A percentile compares a stretch with the other conserved stretches of the same genome.
Conservation (phyloP, 352 stramenopile species). For the Phytophthora quininea region DNA sequence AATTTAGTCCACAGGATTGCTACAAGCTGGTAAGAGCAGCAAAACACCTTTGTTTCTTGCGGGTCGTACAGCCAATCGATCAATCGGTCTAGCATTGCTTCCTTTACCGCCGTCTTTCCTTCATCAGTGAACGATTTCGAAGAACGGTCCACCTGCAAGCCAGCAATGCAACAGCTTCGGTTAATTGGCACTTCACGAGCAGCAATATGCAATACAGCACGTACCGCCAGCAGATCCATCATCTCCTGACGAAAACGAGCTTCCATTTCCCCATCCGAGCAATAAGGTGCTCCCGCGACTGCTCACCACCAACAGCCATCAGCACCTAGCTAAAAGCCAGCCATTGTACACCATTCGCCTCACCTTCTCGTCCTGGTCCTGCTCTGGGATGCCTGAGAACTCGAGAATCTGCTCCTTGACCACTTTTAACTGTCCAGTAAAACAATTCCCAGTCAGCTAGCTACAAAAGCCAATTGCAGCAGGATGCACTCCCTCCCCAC, state of each 20-base stretch:
- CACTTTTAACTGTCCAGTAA: conserved; percentile 58
- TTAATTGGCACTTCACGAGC: background rate
- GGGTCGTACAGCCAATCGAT: conserved; percentile 81
- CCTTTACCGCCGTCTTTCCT: conserved; percentile 62
- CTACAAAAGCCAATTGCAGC: background rate
- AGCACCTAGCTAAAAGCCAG: background rate
- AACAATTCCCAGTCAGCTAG: background rate
- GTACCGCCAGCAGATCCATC: conserved; percentile 80
- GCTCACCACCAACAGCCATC: conserved; percentile 7
- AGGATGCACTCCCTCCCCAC: conserved; percentile 6
- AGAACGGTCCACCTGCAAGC: conserved; percentile 75
- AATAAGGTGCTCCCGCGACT: conserved; percentile 65
- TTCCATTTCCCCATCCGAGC: conserved; percentile 76
- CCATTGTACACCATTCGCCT: background rate
- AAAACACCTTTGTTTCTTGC: conserved; percentile 52
- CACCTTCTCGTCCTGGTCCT: conserved; percentile 76
- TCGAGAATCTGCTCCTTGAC: conserved; percentile 87
- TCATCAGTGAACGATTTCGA: conserved; percentile 86
- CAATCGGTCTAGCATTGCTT: conserved; percentile 65
- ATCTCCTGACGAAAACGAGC: conserved; percentile 73
- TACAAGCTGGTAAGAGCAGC: background rate
- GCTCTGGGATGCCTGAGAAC: conserved; percentile 69
- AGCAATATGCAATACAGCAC: background rate
- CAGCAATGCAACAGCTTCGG: conserved; percentile 1
- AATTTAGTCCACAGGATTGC: conserved; percentile 3